phyloP scores from a whole-genome alignment of 176 grass and related monocot genomes.

The Paspalum vaginatum region DNA sequence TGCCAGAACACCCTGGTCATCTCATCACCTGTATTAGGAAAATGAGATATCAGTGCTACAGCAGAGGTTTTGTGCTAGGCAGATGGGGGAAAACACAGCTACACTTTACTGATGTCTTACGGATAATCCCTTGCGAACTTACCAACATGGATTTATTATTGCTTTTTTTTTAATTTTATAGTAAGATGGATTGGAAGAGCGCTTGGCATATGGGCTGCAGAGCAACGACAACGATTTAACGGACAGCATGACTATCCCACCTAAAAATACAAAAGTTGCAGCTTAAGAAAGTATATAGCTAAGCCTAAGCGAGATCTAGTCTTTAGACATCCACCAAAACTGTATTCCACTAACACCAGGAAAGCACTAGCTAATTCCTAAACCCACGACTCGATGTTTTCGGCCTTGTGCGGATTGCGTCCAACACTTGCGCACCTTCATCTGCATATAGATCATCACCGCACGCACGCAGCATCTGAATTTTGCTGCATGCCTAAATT shows the following conservation, averaged over 20 bases:
- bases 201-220: neutral
- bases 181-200: neutral
- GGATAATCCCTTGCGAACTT: neutral
- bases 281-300: neutral
- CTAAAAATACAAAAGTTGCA: neutral
- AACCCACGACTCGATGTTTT: neutral
- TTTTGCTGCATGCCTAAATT: neutral
- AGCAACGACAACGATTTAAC: neutral
- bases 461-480: neutral
- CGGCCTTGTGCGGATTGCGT: neutral
- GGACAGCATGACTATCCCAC: neutral
- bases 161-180: neutral
- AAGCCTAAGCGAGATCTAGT: neutral
- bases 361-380: neutral
- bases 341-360: neutral
- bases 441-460: neutral
- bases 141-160: neutral
- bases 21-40: slow-evolving; percentile 73
- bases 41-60: slow-evolving; percentile 16
- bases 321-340: neutral
- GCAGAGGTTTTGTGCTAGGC: neutral
- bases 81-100: neutral
- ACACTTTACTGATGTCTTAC: neutral
- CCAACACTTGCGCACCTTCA: neutral
- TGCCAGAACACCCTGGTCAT: slow-evolving; percentile 97